phyloP scores from a whole-genome alignment of 352 stramenopile genomes.

The Globisporangium splendens region DNA sequence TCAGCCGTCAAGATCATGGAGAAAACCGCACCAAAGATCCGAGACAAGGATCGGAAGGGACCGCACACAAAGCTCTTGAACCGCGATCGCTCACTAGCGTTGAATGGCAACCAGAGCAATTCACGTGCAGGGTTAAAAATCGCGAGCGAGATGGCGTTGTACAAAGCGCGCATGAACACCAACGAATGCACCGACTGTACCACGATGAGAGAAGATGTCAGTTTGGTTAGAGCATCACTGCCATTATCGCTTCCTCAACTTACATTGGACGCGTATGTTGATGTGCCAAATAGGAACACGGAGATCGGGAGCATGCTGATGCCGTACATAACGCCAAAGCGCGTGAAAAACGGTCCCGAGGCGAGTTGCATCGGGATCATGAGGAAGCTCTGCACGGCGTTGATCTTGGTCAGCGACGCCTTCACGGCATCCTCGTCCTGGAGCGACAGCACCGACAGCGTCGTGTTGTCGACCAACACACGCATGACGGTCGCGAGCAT shows the following conservation, averaged over 20 bases:
- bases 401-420: constrained; percentile 67
- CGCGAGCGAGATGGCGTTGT: constrained; percentile 75
- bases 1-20: constrained; percentile 66
- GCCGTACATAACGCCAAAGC: constrained; percentile 85
- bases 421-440: constrained; percentile 72
- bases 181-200: constrained; percentile 45
- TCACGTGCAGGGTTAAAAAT: constrained; percentile 86
- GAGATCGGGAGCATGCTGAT: constrained; percentile 67
- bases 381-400: constrained; percentile 80
- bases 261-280: constrained; percentile 58
- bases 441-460: constrained; percentile 65
- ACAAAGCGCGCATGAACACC: constrained; percentile 66
- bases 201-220: background rate
- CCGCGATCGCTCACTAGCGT: constrained; percentile 53
- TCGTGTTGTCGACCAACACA: constrained; percentile 81
- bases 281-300: constrained; percentile 68
- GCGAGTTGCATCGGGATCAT: constrained; percentile 86
- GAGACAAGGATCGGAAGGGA: constrained; percentile 74
- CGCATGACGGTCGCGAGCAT: constrained; percentile 75
- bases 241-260: background rate
- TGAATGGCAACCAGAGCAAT: constrained; percentile 83
- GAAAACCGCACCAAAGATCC: constrained; percentile 68
- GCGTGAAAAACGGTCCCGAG: constrained; percentile 77
- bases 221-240: background rate
- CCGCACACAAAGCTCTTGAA: constrained; percentile 83